These are phyloP conservation scores for Mycena haematopus DNA, from an alignment of 768 basidiomycete genomes.

Conservation along the genomic window DNA sequence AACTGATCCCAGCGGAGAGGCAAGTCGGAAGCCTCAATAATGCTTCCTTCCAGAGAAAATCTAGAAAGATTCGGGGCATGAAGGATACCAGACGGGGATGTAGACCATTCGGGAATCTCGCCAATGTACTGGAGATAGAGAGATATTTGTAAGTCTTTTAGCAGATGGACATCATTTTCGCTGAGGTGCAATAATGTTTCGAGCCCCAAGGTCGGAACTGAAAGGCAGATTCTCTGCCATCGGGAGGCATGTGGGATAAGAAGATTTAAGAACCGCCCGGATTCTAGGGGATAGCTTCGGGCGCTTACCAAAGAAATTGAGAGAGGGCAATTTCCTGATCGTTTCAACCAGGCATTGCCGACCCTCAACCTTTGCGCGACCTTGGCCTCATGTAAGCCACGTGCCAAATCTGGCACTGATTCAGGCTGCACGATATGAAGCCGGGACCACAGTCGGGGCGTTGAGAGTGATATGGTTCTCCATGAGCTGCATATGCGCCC, in stretches of 20 bases:
- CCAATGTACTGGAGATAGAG: not conserved
- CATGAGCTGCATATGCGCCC: conserved; percentile 40
- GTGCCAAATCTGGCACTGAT: not conserved
- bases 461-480: conserved; percentile 33
- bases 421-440: conserved; percentile 25
- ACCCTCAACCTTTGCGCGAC: conserved; percentile 4
- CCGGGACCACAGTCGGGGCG: conserved; percentile 36
- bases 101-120: not conserved
- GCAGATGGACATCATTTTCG: not conserved
- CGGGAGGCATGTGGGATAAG: not conserved
- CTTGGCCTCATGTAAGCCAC: not conserved
- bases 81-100: not conserved
- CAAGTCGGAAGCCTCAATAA: not conserved
- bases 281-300: not conserved
- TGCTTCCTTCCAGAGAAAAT: not conserved
- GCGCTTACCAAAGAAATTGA: not conserved
- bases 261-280: not conserved
- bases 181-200: not conserved
- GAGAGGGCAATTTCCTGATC: not conserved
- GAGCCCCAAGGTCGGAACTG: not conserved
- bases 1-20: not conserved
- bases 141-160: not conserved
- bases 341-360: conserved; percentile 8
- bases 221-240: not conserved
- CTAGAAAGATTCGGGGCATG: not conserved